Percentiles rank a stretch among this genome's conserved stretches.
These are phyloP conservation scores for Rhododendron kiyosumense DNA, from an alignment of 148 eudicot genomes.

Conservation along the genomic window DNA sequence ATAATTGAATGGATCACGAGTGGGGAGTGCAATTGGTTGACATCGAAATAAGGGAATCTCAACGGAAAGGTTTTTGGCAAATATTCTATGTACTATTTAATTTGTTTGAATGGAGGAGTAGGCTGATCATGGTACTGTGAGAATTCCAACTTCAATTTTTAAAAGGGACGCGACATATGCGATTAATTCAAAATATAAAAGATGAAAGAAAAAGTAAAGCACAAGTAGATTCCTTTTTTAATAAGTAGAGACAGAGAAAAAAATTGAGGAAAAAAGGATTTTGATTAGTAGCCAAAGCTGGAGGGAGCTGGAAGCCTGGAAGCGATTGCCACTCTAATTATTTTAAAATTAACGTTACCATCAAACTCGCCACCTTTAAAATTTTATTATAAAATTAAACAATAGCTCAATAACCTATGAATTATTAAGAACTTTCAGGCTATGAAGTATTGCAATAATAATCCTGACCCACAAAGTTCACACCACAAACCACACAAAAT, in stretches of 20 bases:
- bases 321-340: background rate
- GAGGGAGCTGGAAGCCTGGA: background rate
- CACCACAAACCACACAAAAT: background rate
- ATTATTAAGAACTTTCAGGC: background rate
- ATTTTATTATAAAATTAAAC: too few species aligned
- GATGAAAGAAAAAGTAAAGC: background rate
- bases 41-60: background rate
- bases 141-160: background rate
- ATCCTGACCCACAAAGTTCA: background rate
- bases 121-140: background rate
- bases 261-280: background rate
- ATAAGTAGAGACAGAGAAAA: background rate
- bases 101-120: background rate
- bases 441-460: too few species aligned
- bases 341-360: too few species aligned
- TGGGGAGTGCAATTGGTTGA: background rate
- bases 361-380: too few species aligned
- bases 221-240: background rate
- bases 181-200: background rate
- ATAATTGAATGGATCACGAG: background rate
- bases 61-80: background rate
- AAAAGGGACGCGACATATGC: background rate
- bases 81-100: background rate
- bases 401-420: background rate
- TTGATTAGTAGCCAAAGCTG: background rate